Percentiles rank a stretch among this genome's conserved stretches.
Evolutionary conservation across 2,329 filamentous ascomycete species (phyloP).

Genomic region (Coniochaeta sp.): DNA sequence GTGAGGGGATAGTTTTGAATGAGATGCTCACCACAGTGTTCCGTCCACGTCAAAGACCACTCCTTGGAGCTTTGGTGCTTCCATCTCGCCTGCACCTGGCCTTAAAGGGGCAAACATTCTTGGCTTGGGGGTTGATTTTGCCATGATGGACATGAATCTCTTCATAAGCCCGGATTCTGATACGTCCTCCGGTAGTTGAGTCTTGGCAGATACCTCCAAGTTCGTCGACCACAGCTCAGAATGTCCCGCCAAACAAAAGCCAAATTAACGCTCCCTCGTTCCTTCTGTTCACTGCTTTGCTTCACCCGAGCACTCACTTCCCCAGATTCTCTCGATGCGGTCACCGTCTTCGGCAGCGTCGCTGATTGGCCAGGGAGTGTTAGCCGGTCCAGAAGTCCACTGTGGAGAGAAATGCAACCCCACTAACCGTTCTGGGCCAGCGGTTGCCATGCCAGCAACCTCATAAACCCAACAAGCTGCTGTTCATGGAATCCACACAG

Average conservation of each 20-base stretch:
- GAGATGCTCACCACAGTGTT: slow-evolving; percentile 68
- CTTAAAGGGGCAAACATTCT: slow-evolving; percentile 1
- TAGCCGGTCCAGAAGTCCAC: background rate
- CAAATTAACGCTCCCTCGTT: no score
- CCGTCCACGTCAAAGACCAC: slow-evolving; percentile 92
- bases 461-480: no score
- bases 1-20: no score
- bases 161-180: background rate
- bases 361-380: background rate
- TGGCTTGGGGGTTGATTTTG: background rate
- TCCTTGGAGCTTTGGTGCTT: slow-evolving; percentile 44
- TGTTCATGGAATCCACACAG: no score
- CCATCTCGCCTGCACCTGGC: slow-evolving; percentile 7
- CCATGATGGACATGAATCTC: slow-evolving; percentile 2
- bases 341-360: background rate
- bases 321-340: background rate
- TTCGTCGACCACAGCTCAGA: no score
- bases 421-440: background rate
- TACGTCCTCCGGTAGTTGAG: no score
- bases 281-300: no score
- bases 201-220: no score
- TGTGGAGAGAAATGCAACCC: background rate
- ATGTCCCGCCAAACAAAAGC: no score
- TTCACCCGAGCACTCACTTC: no score
- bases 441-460: background rate